Evolutionary conservation across 2,329 filamentous ascomycete genomes (phyloP), one percentile per base, ranked within the genome.

Genomic region (Aspergillus amoenus): DNA sequence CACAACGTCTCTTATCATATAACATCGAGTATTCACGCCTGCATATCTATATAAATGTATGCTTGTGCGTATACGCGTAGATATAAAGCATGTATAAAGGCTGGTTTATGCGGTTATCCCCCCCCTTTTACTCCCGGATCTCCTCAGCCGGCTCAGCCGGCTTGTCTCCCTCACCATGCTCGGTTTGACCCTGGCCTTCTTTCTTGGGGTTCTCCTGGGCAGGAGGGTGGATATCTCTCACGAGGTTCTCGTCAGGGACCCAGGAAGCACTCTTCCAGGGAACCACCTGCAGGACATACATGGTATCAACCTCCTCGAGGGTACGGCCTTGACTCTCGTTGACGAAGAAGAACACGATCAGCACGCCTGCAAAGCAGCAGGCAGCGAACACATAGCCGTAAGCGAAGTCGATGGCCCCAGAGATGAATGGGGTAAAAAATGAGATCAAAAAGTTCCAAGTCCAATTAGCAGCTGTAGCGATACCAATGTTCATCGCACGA

Each of bases 391-490:
- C 85, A 64, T 91, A 91, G 12, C 90, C 89, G 70, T 92, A 91
- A 18, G 81, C 81, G 74, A 88, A 93, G 65, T 89, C 84, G 56
- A 93, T 93, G 8, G 84, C 80, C 0, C 78, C 77, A 1, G 86
- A 88, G 70, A 93, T 92, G 73, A 91, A 92, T 0, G 89, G 88
- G 0, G 90, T 91, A 79, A 93, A 91, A 80, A 93, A 93, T 0
- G 84, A 84, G 62, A 90, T 79, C 66, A 89, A 74, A 74, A 92
- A 92, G 72, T 91, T 90, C 86, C 86, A 90, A 32, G 76, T 73
- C 90, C 90, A 93, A 75, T 93, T 93, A 39, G 88, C 85, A 3
- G 88, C 85, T 5, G 89, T 92, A 15, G 89, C 87, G 22, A 93
- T 77, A 12, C 89, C 90, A 82, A 91, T 90, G 62, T 86, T 86